Evolutionary conservation across 2,329 filamentous ascomycete species (phyloP).

Genomic region (Ploettnerulaceae sp.): DNA sequence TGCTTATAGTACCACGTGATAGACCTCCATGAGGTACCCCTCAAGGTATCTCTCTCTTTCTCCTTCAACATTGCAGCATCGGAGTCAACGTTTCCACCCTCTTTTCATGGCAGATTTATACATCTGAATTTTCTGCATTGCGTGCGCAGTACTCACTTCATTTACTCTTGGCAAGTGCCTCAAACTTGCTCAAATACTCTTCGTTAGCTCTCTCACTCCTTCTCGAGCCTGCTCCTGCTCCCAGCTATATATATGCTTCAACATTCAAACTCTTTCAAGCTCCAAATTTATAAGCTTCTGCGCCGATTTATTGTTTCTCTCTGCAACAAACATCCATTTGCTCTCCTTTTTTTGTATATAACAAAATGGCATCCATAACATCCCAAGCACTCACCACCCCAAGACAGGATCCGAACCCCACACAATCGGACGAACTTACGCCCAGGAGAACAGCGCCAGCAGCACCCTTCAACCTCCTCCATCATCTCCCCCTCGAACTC

Average conservation of each 20-base stretch:
- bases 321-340: too few relatives aligned
- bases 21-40: too few relatives aligned
- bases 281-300: background rate
- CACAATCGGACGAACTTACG: background rate
- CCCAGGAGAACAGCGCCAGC: background rate
- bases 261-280: background rate
- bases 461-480: background rate
- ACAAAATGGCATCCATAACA: too few relatives aligned
- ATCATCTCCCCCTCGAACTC: background rate
- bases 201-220: background rate
- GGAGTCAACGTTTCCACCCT: background rate
- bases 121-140: background rate
- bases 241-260: background rate
- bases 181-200: conserved; percentile 4
- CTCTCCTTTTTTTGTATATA: too few relatives aligned
- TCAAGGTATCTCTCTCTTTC: background rate
- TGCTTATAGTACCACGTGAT: too few relatives aligned
- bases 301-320: too few relatives aligned
- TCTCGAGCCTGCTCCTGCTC: background rate
- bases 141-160: background rate
- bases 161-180: conserved; percentile 2
- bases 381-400: too few relatives aligned
- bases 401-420: background rate
- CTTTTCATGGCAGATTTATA: background rate
- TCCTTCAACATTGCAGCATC: background rate